phyloP scores from a whole-genome alignment of 176 grass and related monocot species.

The Rhynchospora breviuscula region DNA sequence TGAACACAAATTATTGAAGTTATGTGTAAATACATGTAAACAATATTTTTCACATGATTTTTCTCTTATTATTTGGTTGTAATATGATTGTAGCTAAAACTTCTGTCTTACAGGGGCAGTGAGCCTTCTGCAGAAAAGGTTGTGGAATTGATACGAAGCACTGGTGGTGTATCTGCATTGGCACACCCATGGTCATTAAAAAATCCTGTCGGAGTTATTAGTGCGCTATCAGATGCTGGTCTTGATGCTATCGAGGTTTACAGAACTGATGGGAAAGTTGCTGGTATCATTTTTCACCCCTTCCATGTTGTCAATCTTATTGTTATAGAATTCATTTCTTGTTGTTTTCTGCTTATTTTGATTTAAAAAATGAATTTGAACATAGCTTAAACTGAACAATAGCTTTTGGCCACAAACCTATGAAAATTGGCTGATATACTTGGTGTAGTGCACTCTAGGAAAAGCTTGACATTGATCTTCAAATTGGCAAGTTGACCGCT shows the following conservation, averaged over 20 bases:
- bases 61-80: not conserved
- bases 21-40: not conserved
- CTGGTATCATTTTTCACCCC: slow-evolving; percentile 39
- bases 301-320: slow-evolving; percentile 13
- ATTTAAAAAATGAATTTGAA: slow-evolving; percentile 4
- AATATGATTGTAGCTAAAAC: not conserved
- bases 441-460: not conserved
- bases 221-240: slow-evolving; percentile 58
- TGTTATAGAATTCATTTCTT: slow-evolving; percentile 5
- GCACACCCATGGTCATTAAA: slow-evolving; percentile 94
- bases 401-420: not conserved
- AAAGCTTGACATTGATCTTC: slow-evolving; percentile 10
- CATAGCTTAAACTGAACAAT: not conserved
- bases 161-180: slow-evolving; percentile 79
- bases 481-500: slow-evolving; percentile 6
- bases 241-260: slow-evolving; percentile 95
- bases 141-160: slow-evolving; percentile 69
- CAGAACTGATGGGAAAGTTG: slow-evolving; percentile 83
- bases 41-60: not conserved
- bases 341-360: slow-evolving; percentile 1
- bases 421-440: not conserved
- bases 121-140: slow-evolving; percentile 78
- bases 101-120: slow-evolving; percentile 54
- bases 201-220: slow-evolving; percentile 56
- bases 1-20: not conserved